Evolutionary conservation across 176 grass and related monocot genomes (phyloP), one percentile per base, ranked within the genome.

Genomic region (Oryza meridionalis): DNA sequence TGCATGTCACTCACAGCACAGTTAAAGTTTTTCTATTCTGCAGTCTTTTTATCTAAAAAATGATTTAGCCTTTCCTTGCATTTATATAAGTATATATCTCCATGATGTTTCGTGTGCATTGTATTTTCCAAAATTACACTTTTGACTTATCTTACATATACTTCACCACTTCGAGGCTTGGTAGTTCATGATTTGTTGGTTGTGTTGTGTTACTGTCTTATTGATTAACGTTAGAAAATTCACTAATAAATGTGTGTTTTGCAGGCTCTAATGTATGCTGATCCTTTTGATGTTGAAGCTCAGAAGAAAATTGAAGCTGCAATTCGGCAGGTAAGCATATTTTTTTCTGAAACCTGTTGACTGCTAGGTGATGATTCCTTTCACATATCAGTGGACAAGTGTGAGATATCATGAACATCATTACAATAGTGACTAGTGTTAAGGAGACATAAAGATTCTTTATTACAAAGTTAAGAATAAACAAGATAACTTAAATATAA

Each of bases 301-400:
- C 96, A 98, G 83, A 98, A 76, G 87, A 98, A 98, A 88, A 98
- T 98, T 85, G 96, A 98, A 90, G 96, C 96, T 71, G 89, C 96
- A 81, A 98, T 98, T 83, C 89, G 81, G 40, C 96, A 98, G 93
- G 96, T 98, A 81, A 64, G 42, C 49, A 67, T 78, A 74, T 9
- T 19, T 73, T 81, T 88, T 90, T 53, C 9, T 75, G 29, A 25
- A 81, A 40, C 37, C 14, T 84, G 49, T 33, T 76, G 13, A 58
- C 49, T 0, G 5, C 15, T 49, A 78, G 4, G 14, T 49, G 59
- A 59, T 62, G 13, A 42, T 40, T 67, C 15, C 65, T 67, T 61
- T 76, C 51, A 24, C 44, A 49, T 77, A 12, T 82, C 33, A 77
- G 11, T 75, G 21, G 53, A 58, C 73, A 47, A 77, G 62, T 46